Percentiles rank a stretch among this genome's conserved stretches.
These are phyloP conservation scores for Auricularia cornea DNA, from an alignment of 768 basidiomycete genomes.

Conservation along the genomic window DNA sequence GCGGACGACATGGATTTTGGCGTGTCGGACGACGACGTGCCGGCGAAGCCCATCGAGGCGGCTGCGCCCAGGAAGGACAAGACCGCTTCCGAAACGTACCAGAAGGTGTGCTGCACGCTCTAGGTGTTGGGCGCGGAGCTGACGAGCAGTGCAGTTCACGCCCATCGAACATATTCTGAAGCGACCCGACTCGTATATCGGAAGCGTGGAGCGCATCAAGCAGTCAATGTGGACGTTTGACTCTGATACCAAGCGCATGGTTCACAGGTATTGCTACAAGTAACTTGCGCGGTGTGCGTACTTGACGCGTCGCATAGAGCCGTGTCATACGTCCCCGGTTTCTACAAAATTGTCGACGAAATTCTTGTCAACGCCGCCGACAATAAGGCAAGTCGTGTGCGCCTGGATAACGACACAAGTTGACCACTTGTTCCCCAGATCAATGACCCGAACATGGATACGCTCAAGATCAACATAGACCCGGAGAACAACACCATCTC, in stretches of 20 bases:
- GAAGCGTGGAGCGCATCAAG: slow-evolving; percentile 82
- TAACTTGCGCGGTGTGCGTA: slow-evolving; percentile 16
- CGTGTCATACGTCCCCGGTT: slow-evolving; percentile 84
- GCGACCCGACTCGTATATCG: slow-evolving; percentile 93
- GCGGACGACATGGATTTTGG: slow-evolving; percentile 38
- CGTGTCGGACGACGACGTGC: slow-evolving; percentile 28
- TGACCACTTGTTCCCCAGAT: slow-evolving; percentile 42
- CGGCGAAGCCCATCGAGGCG: slow-evolving; percentile 16
- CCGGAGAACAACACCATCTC: slow-evolving; percentile 78
- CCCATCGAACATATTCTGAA: slow-evolving; percentile 92
- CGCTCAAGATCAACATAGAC: slow-evolving; percentile 81
- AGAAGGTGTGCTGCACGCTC: slow-evolving; percentile 51
- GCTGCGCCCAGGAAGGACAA: slow-evolving; percentile 55
- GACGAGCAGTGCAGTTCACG: slow-evolving; percentile 52
- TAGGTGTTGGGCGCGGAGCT: neutral
- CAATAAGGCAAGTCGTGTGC: slow-evolving; percentile 72
- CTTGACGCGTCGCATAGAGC: slow-evolving; percentile 17
- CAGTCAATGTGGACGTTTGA: slow-evolving; percentile 95
- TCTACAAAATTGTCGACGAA: slow-evolving; percentile 99
- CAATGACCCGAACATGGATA: slow-evolving; percentile 87
- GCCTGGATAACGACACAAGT: neutral
- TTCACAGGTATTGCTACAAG: slow-evolving; percentile 65
- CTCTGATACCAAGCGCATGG: slow-evolving; percentile 74
- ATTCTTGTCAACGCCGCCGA: slow-evolving; percentile 99
- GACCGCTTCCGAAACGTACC: slow-evolving; percentile 84